A percentile compares a stretch with the other conserved stretches of the same genome.
These are phyloP conservation scores for Candida sakaeoensis DNA, from an alignment of 805 yeast species.

Conservation along the genomic window DNA sequence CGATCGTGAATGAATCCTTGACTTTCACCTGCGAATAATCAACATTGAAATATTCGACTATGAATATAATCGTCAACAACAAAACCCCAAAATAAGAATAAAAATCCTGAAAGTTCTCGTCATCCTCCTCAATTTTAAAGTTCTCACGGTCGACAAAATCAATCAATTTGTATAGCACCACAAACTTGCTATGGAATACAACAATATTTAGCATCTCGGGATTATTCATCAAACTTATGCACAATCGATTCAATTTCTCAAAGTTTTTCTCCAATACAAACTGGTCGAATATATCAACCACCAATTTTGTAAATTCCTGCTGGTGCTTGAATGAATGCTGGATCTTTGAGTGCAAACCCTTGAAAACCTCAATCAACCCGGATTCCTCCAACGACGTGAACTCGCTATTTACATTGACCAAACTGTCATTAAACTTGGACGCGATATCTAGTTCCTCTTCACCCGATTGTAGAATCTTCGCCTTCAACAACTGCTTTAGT, in stretches of 20 bases:
- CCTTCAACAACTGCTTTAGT: slow-evolving; percentile 25
- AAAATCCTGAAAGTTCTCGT: slow-evolving; percentile 58
- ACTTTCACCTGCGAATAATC: slow-evolving; percentile 22
- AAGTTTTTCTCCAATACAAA: slow-evolving; percentile 24
- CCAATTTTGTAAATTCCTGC: slow-evolving; percentile 18
- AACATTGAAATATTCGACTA: slow-evolving; percentile 18
- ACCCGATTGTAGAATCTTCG: slow-evolving; percentile 18
- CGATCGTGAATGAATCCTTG: slow-evolving; percentile 28
- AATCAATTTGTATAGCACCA: slow-evolving; percentile 42
- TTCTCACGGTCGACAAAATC: slow-evolving; percentile 47
- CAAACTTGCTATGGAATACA: slow-evolving; percentile 34
- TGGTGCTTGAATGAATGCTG: slow-evolving; percentile 23
- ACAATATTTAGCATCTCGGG: slow-evolving; percentile 35
- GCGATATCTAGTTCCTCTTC: not conserved
- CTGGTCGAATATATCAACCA: slow-evolving; percentile 19
- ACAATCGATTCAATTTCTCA: slow-evolving; percentile 41
- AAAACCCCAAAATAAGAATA: slow-evolving; percentile 68
- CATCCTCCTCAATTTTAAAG: slow-evolving; percentile 47
- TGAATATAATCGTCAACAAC: slow-evolving; percentile 33
- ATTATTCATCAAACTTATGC: slow-evolving; percentile 48
- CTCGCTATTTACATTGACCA: slow-evolving; percentile 32
- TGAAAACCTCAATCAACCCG: slow-evolving; percentile 27
- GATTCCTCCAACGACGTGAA: slow-evolving; percentile 40
- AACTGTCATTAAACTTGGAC: slow-evolving; percentile 25
- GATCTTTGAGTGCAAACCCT: slow-evolving; percentile 17